Evolutionary conservation across 1,139 yeast species (phyloP), one percentile per base, ranked within the genome.

Genomic region (Meyerozyma smithsonii): DNA sequence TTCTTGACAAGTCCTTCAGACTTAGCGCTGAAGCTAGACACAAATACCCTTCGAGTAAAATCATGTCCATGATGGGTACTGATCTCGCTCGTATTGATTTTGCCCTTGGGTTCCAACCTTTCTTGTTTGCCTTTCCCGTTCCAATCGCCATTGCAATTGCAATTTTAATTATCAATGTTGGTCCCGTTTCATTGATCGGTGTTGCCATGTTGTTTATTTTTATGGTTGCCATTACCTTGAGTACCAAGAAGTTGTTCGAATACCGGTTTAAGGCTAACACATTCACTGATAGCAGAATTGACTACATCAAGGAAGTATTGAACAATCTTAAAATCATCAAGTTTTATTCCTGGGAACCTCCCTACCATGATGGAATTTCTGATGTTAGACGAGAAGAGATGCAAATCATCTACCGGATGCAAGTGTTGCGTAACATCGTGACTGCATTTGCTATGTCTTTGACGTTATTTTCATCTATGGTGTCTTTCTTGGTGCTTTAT

Each of bases 41-140:
- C 47, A 52, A 58, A 42, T 66, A 46, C 41, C 55, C 69, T 2
- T 37, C 52, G 1, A 64, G 67, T 24, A 63, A 59, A 40, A 60
- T 66, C 43, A 66, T 72, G 15, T 63, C 81, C 15, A 61, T 86
- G 54, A 73, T 87, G 61, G 83, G 92, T 11, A 81, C 94, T 2
- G 96, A 87, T 56, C 69, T 88, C 41, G 77, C 90, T 20, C 76
- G 95, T 53, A 74, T 88, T 32, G 95, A 87, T 55, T 75, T 85
- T 54, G 92, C 94, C 4, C 58, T 80, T 25, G 78, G 81, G 7
- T 84, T 83, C 61, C 83, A 81, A 49, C 87, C 89, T 3, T 77
- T 80, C 53, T 61, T 80, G 10, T 59, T 83, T 43, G 71, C 81
- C 15, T 73, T 84, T 51, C 84, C 89, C 0, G 65, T 80, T n/a